Evolutionary conservation across 140 eudicot species (phyloP).

Genomic region (Anethum foeniculum): DNA sequence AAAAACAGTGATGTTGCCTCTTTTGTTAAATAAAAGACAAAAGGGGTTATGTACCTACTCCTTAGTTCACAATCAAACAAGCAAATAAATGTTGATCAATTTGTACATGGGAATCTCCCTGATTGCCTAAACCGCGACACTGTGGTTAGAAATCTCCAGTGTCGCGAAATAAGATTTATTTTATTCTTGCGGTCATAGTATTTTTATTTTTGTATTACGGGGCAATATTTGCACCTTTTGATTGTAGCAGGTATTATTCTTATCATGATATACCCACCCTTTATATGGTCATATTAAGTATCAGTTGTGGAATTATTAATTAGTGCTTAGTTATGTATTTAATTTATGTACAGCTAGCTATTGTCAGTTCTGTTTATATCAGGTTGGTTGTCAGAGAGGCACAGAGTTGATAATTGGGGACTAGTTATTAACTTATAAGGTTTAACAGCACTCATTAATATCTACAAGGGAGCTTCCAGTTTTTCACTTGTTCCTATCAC

Average conservation of each 20-base stretch:
- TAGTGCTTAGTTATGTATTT: too few species aligned
- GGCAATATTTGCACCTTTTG: neutral
- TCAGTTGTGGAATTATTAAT: neutral
- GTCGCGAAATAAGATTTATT: neutral
- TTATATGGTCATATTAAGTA: neutral
- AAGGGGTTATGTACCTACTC: constrained; percentile 8
- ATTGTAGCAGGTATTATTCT: neutral
- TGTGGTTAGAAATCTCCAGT: constrained; percentile 7
- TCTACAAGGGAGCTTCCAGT: neutral
- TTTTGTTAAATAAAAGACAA: constrained; percentile 13
- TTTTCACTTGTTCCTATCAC: too few species aligned
- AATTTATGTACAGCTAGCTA: too few species aligned
- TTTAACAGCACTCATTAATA: neutral
- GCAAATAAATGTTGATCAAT: constrained; percentile 12
- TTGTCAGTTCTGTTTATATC: too few species aligned
- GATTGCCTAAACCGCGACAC: constrained; percentile 1
- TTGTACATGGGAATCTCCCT: neutral
- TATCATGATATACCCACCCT: neutral
- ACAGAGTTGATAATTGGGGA: neutral
- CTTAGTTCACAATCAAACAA: constrained; percentile 5
- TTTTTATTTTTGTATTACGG: neutral
- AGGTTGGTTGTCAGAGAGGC: neutral
- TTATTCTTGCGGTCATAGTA: neutral
- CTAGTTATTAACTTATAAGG: neutral
- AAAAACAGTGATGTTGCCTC: constrained; percentile 6